Evolutionary conservation across 495 filamentous ascomycete genomes (phyloP), one percentile per base, ranked within the genome.

Genomic region (Lophiostoma macrostomum): DNA sequence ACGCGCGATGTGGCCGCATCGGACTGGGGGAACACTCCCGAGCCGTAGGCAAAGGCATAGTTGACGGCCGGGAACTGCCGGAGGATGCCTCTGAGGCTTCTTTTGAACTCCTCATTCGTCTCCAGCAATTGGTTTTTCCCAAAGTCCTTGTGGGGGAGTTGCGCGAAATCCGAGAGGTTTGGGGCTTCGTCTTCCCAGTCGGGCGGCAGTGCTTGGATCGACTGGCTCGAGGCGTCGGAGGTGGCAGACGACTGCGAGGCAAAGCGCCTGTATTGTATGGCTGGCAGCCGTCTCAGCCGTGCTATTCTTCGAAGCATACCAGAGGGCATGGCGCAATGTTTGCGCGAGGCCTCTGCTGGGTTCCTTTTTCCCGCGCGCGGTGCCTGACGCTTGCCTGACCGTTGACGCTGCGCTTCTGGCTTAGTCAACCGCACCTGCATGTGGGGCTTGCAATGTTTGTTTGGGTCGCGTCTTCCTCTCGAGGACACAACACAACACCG

Each of bases 31-130:
- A 98, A 98, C 5, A 98, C 93, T 6, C 94, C 93, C 1, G 91
- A 96, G 20, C 93, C 93, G 66, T 98, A 98, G 12, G 93, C 93
- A 67, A 98, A 93, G 5, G 90, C 91, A 72, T 97, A 97, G 39
- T 87, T 79, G 53, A 98, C 95, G 0, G 91, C 90, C 0, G 94
- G 93, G 69, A 98, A 97, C 51, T 91, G 80, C 88, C 90, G 95
- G 4, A 96, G 78, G 25, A 97, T 86, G 64, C 88, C 82, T 14
- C 91, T 84, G 29, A 98, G 69, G 13, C 82, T 85, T 64, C 95
- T 88, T 64, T 95, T 96, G 68, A 96, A 91, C 56, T 96, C 90
- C 55, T 88, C 81, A 68, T 96, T 91, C 63, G 96, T 90, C 14
- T 87, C 75, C 72, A 97, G 95, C 64, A 96, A 86, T 64, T 97